Evolutionary conservation across 2,329 filamentous ascomycete genomes (phyloP), one percentile per base, ranked within the genome.

Genomic region (Colletotrichum destructivum): DNA sequence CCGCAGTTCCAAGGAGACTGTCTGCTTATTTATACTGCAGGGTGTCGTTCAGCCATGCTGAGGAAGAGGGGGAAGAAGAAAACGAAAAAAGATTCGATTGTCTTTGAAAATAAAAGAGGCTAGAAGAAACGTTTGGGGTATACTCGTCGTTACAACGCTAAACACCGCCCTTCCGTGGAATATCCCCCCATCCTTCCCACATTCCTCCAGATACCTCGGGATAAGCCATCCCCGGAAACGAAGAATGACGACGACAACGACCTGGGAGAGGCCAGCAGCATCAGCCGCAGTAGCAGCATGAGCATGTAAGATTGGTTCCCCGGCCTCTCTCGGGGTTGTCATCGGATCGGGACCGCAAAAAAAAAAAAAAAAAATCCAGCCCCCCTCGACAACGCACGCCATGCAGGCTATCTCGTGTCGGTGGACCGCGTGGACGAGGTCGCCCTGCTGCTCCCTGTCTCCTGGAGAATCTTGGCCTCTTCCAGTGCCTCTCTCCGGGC

Each of bases 401-500:
- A 9, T 15, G 15, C 42, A 21, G 13, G 21, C 49, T 63, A 52
- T 60, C 40, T 59, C 11, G 46, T 61, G 63, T 62, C 55, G 54
- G 65, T 72, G 54, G 73, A 74, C 42, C 73, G 61, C 35, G 71
- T 73, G 23, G 73, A 74, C 4, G 71, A 74, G 6, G 73, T 73
- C 26, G 69, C 65, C 40, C 69, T 47, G 57, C 69, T 71, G 60
- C 65, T 72, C n/a, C 51, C 66, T 26, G 71, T 52, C 38, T 75
- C 66, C 38, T 70, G 59, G 8, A 75, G 70, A 51, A 75, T 73
- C 62, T 69, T 66, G 21, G 74, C 70, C 9, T 75, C 74, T 46
- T 74, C 74, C 13, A 73, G 52, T 13, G 73, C 72, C 59, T 75
- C 70, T 12, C 67, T 62, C 57, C 47, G 64, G 4, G 74, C 74